Percentiles rank a stretch among this genome's conserved stretches.
Conservation (phyloP, 305 asterid genomes). For the Rubia peregrina region DNA sequence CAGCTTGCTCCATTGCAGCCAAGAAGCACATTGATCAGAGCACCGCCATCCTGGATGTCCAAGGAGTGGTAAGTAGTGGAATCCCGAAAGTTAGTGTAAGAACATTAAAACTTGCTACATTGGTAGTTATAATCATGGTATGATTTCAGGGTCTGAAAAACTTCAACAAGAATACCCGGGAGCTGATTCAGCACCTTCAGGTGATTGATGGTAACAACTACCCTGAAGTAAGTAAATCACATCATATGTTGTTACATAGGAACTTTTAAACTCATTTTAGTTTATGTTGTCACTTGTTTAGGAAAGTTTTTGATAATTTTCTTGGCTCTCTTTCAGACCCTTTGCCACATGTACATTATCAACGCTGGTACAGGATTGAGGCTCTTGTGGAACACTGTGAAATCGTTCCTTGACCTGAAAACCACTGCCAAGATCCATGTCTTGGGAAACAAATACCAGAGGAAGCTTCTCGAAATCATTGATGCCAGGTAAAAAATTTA, state of each 20-base stretch:
- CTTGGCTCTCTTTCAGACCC: slow-evolving; percentile 38
- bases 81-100: slow-evolving; percentile 13
- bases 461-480: slow-evolving; percentile 85
- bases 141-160: slow-evolving; percentile 67
- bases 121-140: slow-evolving; percentile 4
- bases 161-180: slow-evolving; percentile 85
- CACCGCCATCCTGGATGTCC: slow-evolving; percentile 94
- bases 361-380: slow-evolving; percentile 96
- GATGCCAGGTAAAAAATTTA: slow-evolving; percentile 54
- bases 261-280: background rate
- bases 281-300: background rate
- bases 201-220: slow-evolving; percentile 85
- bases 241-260: background rate
- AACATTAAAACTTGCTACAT: background rate
- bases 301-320: background rate
- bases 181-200: slow-evolving; percentile 78
- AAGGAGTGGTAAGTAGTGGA: slow-evolving; percentile 73
- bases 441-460: slow-evolving; percentile 80
- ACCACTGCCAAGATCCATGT: slow-evolving; percentile 93
- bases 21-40: slow-evolving; percentile 87
- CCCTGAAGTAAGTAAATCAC: slow-evolving; percentile 56
- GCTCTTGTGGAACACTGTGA: slow-evolving; percentile 94
- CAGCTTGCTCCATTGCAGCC: slow-evolving; percentile 87
- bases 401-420: slow-evolving; percentile 95
- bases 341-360: slow-evolving; percentile 90